Base-by-base conservation (phyloP, 2,329 filamentous ascomycete species). In the Sporothrix protearum region DNA sequence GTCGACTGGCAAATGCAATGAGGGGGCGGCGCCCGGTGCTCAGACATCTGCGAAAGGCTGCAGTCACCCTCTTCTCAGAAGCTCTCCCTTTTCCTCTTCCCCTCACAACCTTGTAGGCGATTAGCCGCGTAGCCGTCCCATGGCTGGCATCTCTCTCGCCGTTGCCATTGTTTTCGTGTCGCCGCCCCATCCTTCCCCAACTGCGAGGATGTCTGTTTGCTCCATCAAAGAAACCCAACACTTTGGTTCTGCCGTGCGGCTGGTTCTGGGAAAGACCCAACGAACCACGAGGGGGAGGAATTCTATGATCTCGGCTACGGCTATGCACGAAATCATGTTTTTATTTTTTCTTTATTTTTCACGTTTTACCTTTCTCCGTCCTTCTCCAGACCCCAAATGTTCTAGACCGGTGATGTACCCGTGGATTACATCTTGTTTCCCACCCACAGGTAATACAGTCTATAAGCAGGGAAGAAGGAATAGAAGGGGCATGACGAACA, bases 41-140 rank as follows among this genome's bases (percentile, higher is more conserved):
- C 42, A 45, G 42, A 47, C 42, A 19, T 42, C 39, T 47, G 42
- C 12, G 49, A 53, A 25, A 53, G 25, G 25, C 51, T 47, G 42
- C n/a, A n/a, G n/a, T n/a, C n/a, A n/a, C n/a, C n/a, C 49, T 53
- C 49, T 53, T 53, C 49, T 14, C 42, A 42, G n/a, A n/a, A n/a
- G n/a, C 8, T 36, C 33, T 36, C 33, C 45, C 12, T 49, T n/a
- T 16, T 53, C 49, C 28, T 28, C 9, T 63, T 36, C 14, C 42
- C 36, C 57, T 63, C n/a, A 19, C 14, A 45, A 22, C 59, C 36
- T 45, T 36, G 36, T 59, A 59, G 36, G 55, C 55, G 16, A n/a
- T 36, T 59, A 59, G 55, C 67, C 69, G n/a, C 71, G 71, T 72
- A 71, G n/a, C 47, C 68, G 71, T 19, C 45, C 1, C 9, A 1